These are phyloP conservation scores for Colletotrichum theobromicola DNA, from an alignment of 2,329 filamentous ascomycete genomes.

Conservation along the genomic window DNA sequence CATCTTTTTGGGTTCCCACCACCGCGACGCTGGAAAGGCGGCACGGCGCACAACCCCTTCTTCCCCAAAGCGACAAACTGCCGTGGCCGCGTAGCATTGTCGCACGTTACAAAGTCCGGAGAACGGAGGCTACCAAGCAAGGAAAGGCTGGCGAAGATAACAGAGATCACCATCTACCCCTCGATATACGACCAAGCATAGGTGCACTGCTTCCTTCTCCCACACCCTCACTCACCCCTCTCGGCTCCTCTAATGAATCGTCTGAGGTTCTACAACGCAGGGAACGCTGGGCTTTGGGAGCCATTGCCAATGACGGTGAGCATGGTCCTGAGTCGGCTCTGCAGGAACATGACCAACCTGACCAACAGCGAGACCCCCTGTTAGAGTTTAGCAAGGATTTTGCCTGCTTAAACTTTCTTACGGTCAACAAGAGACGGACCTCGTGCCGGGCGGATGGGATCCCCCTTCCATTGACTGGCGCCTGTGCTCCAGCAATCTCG, in stretches of 20 bases:
- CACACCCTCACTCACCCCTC: background rate
- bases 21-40: background rate
- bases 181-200: background rate
- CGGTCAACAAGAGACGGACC: background rate
- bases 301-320: background rate
- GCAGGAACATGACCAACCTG: background rate
- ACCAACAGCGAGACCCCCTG: background rate
- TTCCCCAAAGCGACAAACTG: background rate
- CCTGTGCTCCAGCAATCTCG: background rate
- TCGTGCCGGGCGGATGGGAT: background rate
- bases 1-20: background rate
- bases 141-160: background rate
- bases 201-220: background rate
- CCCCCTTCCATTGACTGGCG: background rate
- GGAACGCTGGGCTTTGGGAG: background rate
- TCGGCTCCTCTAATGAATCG: background rate
- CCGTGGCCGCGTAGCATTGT: background rate
- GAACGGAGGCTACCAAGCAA: background rate
- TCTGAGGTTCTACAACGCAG: conserved; percentile 10
- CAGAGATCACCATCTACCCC: background rate
- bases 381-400: background rate
- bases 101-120: background rate
- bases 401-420: background rate
- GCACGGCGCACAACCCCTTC: background rate
- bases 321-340: background rate